Evolutionary conservation across 768 basidiomycete genomes (phyloP).

Genomic region (Hypsizygus marmoreus): DNA sequence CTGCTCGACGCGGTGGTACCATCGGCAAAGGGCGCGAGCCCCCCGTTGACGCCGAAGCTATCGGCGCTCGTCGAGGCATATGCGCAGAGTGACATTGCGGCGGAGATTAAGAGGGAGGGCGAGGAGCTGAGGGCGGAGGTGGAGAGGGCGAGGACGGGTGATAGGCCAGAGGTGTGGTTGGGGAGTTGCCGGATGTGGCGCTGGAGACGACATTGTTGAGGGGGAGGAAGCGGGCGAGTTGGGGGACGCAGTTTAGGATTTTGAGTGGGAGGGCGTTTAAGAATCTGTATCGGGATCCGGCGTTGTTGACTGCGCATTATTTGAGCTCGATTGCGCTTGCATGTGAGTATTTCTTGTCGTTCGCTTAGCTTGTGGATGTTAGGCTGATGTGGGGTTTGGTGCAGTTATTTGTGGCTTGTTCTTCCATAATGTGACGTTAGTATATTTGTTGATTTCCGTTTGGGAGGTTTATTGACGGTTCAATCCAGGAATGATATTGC

Average conservation of each 20-base stretch:
- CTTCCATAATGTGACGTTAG: conserved; percentile 82
- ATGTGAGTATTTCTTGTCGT: conserved; percentile 47
- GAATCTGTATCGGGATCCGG: conserved; percentile 94
- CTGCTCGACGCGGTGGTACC: conserved; percentile 60
- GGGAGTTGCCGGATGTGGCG: conserved; percentile 65
- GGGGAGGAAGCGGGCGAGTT: conserved; percentile 80
- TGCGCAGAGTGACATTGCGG: conserved; percentile 64
- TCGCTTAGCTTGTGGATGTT: not conserved
- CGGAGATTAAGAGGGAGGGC: conserved; percentile 62
- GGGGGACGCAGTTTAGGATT: conserved; percentile 90
- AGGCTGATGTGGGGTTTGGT: conserved; percentile 6
- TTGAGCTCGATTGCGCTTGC: conserved; percentile 81
- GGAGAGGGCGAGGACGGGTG: conserved; percentile 22
- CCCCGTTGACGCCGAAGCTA: conserved; percentile 58
- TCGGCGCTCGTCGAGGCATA: conserved; percentile 74
- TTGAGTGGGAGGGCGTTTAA: conserved; percentile 97
- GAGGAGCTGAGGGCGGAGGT: conserved; percentile 44
- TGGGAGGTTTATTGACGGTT: not conserved
- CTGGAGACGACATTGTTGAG: conserved; percentile 68
- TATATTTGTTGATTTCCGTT: conserved; percentile 1
- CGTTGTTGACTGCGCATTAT: conserved; percentile 90
- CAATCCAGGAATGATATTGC: conserved; percentile 79
- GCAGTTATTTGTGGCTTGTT: conserved; percentile 91
- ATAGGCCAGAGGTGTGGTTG: conserved; percentile 30
- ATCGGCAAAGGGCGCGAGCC: conserved; percentile 24